Evolutionary conservation across 768 basidiomycete genomes (phyloP), one percentile per base, ranked within the genome.

Genomic region (Russula abietina): DNA sequence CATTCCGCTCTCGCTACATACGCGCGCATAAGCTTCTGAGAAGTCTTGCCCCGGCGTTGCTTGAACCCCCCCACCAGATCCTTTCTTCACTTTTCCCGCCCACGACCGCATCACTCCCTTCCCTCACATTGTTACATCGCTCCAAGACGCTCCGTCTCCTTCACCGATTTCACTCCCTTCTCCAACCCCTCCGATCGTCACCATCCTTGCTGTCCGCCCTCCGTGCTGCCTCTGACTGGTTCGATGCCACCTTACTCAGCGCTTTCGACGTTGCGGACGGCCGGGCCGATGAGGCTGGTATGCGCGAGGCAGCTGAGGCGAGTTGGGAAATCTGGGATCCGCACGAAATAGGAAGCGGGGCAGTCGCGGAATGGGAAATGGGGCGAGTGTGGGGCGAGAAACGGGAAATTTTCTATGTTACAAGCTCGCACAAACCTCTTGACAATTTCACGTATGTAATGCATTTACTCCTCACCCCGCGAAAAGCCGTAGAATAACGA

Each of bases 321-420:
- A 88, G 90, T 69, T 98, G 93, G 93, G 83, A 88, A 65, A 83
- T 97, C 0, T 89, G 87, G 82, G 73, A 80, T 43, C 67, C 67
- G 80, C 81, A 62, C 39, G 55, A 54, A 49, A 59, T 45, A 51
- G 22, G 48, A 52, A 48, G 48, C 38, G 77, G 52, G 58, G 68
- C 64, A 12, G 73, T 69, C 38, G 78, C 73, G 12, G 89, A 92
- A 61, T 95, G 91, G 91, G 95, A 96, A 74, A 85, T 97, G 79
- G 91, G 91, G 0, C 88, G 92, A 67, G 87, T 95, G 19, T 99
- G 96, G 92, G 87, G 91, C 1, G 95, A 99, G 75, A 95, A 96
- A 77, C 78, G 89, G 50, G 94, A 96, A 72, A 86, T 98, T 24
- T 93, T 98, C 69, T 98, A 96, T 73, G 88, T 93, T 66, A 83